phyloP scores from a whole-genome alignment of 257 asterid genomes.

The Pogostemon cablin region DNA sequence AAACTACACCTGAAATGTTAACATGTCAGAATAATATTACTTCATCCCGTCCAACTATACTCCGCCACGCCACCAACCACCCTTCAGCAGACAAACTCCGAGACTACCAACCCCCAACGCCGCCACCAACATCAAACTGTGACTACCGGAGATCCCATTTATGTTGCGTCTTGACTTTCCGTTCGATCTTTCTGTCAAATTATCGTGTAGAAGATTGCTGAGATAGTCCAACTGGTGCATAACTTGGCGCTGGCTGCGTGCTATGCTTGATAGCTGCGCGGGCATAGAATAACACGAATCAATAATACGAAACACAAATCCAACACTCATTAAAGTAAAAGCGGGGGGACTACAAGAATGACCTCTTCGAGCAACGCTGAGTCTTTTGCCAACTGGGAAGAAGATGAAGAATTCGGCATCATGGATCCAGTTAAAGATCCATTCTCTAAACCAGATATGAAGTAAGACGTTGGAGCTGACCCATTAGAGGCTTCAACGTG shows the following conservation, averaged over 20 bases:
- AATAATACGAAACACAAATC: neutral
- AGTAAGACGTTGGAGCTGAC: constrained; percentile 83
- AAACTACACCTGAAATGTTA: constrained; percentile 21
- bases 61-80: constrained; percentile 37
- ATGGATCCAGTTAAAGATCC: constrained; percentile 77
- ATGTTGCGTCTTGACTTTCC: constrained; percentile 22
- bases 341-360: constrained; percentile 15
- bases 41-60: neutral
- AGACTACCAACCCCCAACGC: constrained; percentile 54
- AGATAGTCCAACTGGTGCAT: constrained; percentile 81
- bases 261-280: constrained; percentile 60
- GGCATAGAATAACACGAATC: neutral
- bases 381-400: constrained; percentile 75
- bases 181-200: constrained; percentile 33
- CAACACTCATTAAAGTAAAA: too few species aligned
- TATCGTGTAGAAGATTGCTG: constrained; percentile 53
- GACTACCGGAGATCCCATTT: constrained; percentile 19
- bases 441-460: constrained; percentile 76
- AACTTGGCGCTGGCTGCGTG: constrained; percentile 81
- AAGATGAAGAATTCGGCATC: constrained; percentile 74
- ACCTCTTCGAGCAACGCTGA: constrained; percentile 85
- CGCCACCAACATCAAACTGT: constrained; percentile 34
- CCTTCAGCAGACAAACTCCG: constrained; percentile 47
- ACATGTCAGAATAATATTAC: constrained; percentile 29
- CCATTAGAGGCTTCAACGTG: constrained; percentile 76